phyloP scores from a whole-genome alignment of 805 yeast genomes.

The Wickerhamomyces silvicola region DNA sequence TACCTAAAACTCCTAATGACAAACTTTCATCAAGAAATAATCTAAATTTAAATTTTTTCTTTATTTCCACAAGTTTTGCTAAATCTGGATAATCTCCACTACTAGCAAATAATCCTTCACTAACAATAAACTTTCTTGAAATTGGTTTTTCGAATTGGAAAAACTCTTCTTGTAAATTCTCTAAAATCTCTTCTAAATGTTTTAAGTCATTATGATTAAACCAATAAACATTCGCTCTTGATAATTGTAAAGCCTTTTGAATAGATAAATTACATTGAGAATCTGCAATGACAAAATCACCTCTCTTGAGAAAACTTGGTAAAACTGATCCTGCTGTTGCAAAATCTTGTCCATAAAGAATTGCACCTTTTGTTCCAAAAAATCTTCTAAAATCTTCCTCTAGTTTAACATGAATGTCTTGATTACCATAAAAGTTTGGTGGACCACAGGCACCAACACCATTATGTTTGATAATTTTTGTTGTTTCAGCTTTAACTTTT shows the following conservation, averaged over 20 bases:
- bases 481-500: conserved; percentile 45
- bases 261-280: conserved; percentile 65
- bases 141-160: conserved; percentile 50
- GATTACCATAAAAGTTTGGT: conserved; percentile 94
- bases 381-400: conserved; percentile 71
- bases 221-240: conserved; percentile 71
- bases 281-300: conserved; percentile 88
- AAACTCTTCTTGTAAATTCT: conserved; percentile 29
- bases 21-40: conserved; percentile 81
- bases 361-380: conserved; percentile 71
- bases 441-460: conserved; percentile 99
- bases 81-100: conserved; percentile 77
- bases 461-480: conserved; percentile 50
- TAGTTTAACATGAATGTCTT: conserved; percentile 78
- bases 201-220: conserved; percentile 86
- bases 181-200: conserved; percentile 65
- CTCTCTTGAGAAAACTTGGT: conserved; percentile 92
- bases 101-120: conserved; percentile 84
- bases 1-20: conserved; percentile 82
- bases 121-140: conserved; percentile 84
- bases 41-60: conserved; percentile 77
- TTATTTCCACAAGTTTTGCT: conserved; percentile 61
- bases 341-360: conserved; percentile 90
- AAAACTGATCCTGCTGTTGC: conserved; percentile 81
- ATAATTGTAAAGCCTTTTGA: conserved; percentile 82